A percentile compares a stretch with the other conserved stretches of the same genome.
These are phyloP conservation scores for Pythium sp. DNA, from an alignment of 352 stramenopile species.

Conservation along the genomic window DNA sequence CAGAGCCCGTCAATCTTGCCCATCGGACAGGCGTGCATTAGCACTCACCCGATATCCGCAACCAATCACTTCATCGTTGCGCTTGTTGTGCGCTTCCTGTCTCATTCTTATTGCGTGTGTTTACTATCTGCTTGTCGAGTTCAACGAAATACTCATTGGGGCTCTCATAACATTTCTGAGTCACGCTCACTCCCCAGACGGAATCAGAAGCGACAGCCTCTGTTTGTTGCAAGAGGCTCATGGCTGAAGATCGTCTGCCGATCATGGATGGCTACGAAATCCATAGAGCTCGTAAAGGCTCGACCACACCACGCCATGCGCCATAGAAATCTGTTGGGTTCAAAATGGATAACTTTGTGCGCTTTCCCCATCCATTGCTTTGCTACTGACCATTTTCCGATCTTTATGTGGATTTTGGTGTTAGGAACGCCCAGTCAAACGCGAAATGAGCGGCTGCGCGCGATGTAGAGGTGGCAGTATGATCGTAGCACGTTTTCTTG, in stretches of 20 bases:
- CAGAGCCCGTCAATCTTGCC: no score
- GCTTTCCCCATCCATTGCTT: neutral
- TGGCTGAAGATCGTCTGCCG: no score
- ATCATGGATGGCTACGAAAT: neutral
- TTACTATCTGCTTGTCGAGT: neutral
- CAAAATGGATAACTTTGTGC: neutral
- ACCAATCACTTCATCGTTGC: neutral
- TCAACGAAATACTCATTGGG: neutral
- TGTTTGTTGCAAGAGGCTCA: no score
- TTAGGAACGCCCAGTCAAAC: neutral
- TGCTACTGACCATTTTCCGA: neutral
- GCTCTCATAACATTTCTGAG: neutral
- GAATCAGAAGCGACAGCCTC: neutral
- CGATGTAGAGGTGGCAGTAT: neutral
- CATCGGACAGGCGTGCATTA: no score
- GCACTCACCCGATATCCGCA: no score
- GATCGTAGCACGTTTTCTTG: neutral
- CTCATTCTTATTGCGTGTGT: neutral
- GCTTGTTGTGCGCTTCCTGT: neutral
- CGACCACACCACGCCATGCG: neutral
- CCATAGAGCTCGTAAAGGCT: neutral
- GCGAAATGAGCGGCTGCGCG: neutral
- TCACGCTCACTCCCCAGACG: neutral
- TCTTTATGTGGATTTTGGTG: neutral
- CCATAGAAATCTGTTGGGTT: neutral